These are phyloP conservation scores for Botrytis aclada DNA, from an alignment of 2,329 filamentous ascomycete species.

Conservation along the genomic window DNA sequence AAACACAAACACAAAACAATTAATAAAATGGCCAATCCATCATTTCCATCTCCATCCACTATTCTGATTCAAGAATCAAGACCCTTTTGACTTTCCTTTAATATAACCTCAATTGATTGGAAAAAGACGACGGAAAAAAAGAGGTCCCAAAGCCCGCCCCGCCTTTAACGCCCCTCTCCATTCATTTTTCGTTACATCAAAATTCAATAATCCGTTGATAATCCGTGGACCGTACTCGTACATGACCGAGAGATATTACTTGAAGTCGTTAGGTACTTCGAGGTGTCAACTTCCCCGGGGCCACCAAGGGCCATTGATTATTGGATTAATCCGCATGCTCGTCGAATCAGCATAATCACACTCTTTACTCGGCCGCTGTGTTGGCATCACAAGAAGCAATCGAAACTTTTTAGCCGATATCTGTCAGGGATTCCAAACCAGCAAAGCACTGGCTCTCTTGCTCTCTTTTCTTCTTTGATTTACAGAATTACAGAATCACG, in stretches of 20 bases:
- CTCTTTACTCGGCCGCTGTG: conserved; percentile 22
- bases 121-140: background rate
- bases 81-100: background rate
- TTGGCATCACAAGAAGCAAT: conserved; percentile 30
- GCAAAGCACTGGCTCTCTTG: background rate
- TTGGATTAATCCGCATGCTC: conserved; percentile 1
- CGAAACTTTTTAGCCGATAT: conserved; percentile 20
- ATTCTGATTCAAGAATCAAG: background rate
- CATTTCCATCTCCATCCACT: background rate
- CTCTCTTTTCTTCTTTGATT: background rate
- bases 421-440: conserved; percentile 12
- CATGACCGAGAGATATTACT: background rate
- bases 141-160: background rate
- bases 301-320: background rate
- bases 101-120: conserved; percentile 11
- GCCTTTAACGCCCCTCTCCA: conserved; percentile 8
- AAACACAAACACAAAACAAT: background rate
- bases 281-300: background rate
- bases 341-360: conserved; percentile 13
- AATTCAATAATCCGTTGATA: background rate
- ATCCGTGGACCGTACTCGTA: background rate
- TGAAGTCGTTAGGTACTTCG: background rate
- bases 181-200: background rate
- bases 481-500: background rate
- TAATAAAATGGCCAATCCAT: background rate